Evolutionary conservation across 208 protist genomes (phyloP).

Genomic region (Crithidia bombi): DNA sequence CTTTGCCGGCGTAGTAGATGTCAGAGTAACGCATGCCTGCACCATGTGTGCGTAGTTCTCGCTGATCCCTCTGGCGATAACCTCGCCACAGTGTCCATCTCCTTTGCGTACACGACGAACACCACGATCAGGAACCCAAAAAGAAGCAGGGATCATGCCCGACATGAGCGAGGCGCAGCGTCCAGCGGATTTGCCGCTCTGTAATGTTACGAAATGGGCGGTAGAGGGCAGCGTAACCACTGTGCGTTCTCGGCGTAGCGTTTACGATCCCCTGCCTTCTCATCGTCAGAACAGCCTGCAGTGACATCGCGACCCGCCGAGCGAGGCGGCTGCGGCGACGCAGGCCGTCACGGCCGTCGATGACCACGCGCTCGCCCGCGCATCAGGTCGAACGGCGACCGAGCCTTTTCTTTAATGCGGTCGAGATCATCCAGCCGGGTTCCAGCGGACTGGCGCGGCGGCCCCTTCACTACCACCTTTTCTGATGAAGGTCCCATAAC

Average conservation of each 20-base stretch:
- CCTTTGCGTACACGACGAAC: conserved; percentile 49
- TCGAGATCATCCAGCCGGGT: conserved; percentile 19
- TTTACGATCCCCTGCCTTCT: conserved; percentile 66
- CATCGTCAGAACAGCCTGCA: conserved; percentile 63
- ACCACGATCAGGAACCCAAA: conserved; percentile 21
- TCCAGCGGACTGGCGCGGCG: conserved; percentile 19
- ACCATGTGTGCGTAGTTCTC: conserved; percentile 76
- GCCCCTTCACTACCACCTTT: too few species aligned
- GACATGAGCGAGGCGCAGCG: conserved; percentile 37
- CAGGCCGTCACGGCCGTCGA: conserved; percentile 47
- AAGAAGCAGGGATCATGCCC: conserved; percentile 11
- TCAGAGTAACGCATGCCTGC: conserved; percentile 75
- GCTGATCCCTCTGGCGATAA: conserved; percentile 62
- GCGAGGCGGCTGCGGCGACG: conserved; percentile 31
- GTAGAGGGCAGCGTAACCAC: conserved; percentile 63
- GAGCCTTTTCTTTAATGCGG: background rate
- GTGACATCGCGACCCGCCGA: conserved; percentile 22
- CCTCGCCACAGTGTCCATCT: conserved; percentile 51
- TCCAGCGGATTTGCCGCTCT: conserved; percentile 57
- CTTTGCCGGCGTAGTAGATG: conserved; percentile 50
- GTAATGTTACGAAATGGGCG: conserved; percentile 53
- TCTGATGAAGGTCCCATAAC: too few species aligned
- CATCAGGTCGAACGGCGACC: conserved; percentile 40
- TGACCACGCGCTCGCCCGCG: conserved; percentile 33
- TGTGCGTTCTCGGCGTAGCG: conserved; percentile 47